These are phyloP conservation scores for Ophiostoma novo-ulmi DNA, from an alignment of 2,329 filamentous ascomycete species.

Conservation along the genomic window DNA sequence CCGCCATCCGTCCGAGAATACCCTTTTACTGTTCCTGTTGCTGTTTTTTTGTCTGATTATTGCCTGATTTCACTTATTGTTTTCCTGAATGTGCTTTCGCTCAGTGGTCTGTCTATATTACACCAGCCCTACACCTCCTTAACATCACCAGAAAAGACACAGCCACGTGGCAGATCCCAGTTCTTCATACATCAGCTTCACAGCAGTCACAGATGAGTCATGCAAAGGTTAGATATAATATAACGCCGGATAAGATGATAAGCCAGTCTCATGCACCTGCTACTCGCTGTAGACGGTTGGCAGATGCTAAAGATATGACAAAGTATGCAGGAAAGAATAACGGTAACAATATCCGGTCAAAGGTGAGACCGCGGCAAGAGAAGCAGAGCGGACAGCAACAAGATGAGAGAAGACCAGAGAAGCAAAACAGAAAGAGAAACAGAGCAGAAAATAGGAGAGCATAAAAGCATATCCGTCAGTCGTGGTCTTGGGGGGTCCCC, in stretches of 20 bases:
- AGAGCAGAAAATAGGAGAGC: slow-evolving; percentile 13
- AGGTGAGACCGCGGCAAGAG: not conserved
- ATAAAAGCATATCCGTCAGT: slow-evolving; percentile 20
- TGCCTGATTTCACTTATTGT: not conserved
- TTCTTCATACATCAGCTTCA: not conserved
- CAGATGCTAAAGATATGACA: not conserved
- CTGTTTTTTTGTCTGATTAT: too few relatives aligned
- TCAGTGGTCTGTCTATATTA: too few relatives aligned
- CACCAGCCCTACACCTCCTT: too few relatives aligned
- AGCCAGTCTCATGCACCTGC: not conserved
- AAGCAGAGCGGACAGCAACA: not conserved
- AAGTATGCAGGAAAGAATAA: slow-evolving; percentile 11
- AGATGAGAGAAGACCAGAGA: not conserved
- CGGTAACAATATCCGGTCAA: slow-evolving; percentile 1
- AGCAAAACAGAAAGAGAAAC: slow-evolving; percentile 15
- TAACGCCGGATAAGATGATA: not conserved
- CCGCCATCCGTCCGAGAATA: slow-evolving; percentile 20
- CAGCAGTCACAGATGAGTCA: not conserved
- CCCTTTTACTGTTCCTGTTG: not conserved
- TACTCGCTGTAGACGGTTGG: not conserved
- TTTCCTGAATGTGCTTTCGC: not conserved
- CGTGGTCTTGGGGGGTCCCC: slow-evolving; percentile 18
- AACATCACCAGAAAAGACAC: too few relatives aligned
- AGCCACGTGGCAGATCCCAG: not conserved
- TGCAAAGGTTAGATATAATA: not conserved